Base-by-base conservation (phyloP, 176 grass and related monocot species). In the Oryza longistaminata region DNA sequence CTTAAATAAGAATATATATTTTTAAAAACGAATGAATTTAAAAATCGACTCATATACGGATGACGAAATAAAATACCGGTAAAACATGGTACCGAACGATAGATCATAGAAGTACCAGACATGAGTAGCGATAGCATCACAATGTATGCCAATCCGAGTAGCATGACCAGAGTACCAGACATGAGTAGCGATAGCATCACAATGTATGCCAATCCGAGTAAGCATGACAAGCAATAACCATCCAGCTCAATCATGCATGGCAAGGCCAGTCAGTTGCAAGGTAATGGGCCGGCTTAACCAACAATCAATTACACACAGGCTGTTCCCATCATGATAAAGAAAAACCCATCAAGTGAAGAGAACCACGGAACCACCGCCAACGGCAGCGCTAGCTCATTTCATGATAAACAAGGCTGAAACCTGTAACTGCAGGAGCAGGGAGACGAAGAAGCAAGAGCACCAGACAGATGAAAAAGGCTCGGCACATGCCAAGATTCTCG, bases 401-500 rank as follows among this genome's bases (percentile, higher is more conserved):
- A 68, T 29, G 49, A 87, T 19, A 66, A 31, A 33, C 65, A 71
- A 75, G 48, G 69, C 24, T 67, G 39, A 1, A 40, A 40, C 39
- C 39, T 40, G 58, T n/a, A 25, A 45, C 78, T 6, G n/a, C 70
- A 34, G 7, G 43, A 14, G 7, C 3, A 13, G 9, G 27, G 16
- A 8, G 9, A 15, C 16, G 74, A 29, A 62, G 52, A 29, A 29
- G 33, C 72, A 50, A 66, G 87, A 68, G 80, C 31, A 74, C 45
- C 35, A 39, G 26, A 24, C 53, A 66, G 7, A 7, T 3, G 48
- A 22, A 73, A 82, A 44, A 17, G 10, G n/a, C 21, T 19, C n/a
- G 2, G 77, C 90, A 88, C 86, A 88, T 85, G 86, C 66, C 2
- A 69, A 85, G 77, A 91, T 91, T 82, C 82, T 65, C 73, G 42